phyloP scores from a whole-genome alignment of 139 green algal genomes.

The Pleodorina starrii region DNA sequence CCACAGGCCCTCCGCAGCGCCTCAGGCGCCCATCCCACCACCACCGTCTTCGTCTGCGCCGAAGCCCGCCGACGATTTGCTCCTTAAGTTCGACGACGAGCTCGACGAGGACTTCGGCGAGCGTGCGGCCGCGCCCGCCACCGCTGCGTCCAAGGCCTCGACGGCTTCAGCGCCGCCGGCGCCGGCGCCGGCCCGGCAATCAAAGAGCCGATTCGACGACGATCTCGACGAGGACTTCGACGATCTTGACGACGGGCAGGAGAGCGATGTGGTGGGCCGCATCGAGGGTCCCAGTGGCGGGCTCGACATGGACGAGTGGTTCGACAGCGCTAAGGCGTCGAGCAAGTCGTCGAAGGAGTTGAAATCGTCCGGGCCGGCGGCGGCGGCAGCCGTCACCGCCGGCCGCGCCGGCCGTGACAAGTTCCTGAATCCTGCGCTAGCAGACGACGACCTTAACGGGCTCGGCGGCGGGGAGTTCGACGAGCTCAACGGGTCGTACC shows the following conservation, averaged over 20 bases:
- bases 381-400: neutral
- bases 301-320: slow-evolving; percentile 37
- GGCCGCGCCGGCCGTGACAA: neutral
- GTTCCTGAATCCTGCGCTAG: neutral
- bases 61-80: neutral
- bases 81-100: slow-evolving; percentile 4
- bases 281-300: slow-evolving; percentile 4
- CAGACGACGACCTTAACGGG: neutral
- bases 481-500: neutral
- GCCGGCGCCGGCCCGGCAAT: too few species aligned
- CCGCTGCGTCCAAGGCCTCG: neutral
- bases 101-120: neutral
- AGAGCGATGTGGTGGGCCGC: neutral
- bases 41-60: neutral
- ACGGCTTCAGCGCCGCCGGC: neutral
- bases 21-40: neutral
- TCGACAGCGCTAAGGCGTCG: neutral
- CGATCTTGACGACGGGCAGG: neutral
- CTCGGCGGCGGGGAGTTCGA: neutral
- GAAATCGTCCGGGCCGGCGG: neutral
- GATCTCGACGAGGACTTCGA: neutral
- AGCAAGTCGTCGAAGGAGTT: neutral
- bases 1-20: neutral
- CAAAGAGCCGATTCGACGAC: too few species aligned
- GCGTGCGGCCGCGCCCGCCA: neutral